Evolutionary conservation across 345 rosid species (phyloP).

Genomic region (Pseudoturritis turrita): DNA sequence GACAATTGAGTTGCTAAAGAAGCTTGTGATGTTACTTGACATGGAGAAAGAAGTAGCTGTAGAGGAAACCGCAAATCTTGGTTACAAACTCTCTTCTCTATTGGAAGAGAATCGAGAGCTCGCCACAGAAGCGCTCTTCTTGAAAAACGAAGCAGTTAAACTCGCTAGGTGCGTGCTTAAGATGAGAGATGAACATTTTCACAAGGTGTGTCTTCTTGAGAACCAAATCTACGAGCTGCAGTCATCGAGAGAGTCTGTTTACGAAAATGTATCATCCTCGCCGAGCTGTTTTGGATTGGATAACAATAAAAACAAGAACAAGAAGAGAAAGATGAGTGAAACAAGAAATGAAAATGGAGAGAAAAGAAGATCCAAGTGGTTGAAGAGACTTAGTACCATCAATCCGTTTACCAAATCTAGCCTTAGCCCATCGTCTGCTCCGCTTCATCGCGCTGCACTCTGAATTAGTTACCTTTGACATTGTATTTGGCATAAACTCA

Average conservation of each 20-base stretch:
- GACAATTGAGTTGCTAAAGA: conserved; percentile 54
- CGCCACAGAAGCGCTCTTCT: conserved; percentile 38
- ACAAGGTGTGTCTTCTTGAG: conserved; percentile 35
- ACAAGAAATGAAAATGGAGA: conserved; percentile 23
- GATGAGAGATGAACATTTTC: conserved; percentile 58
- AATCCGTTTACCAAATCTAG: conserved; percentile 27
- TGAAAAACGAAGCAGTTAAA: conserved; percentile 52
- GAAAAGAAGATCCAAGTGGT: conserved; percentile 26
- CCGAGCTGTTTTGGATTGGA: conserved; percentile 24
- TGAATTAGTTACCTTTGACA: background rate
- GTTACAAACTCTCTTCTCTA: conserved; percentile 34
- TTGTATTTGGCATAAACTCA: background rate
- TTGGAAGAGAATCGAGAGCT: conserved; percentile 51
- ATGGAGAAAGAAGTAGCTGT: conserved; percentile 55
- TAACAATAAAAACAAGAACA: conserved; percentile 36
- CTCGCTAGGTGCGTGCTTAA: conserved; percentile 46
- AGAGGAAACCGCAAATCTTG: conserved; percentile 49
- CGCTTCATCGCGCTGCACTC: background rate
- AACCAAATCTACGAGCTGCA: conserved; percentile 43
- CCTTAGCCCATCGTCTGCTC: background rate
- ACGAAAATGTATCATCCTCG: background rate
- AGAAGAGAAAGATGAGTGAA: conserved; percentile 28
- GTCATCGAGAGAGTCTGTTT: conserved; percentile 20
- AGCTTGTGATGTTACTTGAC: conserved; percentile 57
- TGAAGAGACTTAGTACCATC: conserved; percentile 17